phyloP scores from a whole-genome alignment of 2,329 filamentous ascomycete genomes.

The Stachybotrys echinatus region DNA sequence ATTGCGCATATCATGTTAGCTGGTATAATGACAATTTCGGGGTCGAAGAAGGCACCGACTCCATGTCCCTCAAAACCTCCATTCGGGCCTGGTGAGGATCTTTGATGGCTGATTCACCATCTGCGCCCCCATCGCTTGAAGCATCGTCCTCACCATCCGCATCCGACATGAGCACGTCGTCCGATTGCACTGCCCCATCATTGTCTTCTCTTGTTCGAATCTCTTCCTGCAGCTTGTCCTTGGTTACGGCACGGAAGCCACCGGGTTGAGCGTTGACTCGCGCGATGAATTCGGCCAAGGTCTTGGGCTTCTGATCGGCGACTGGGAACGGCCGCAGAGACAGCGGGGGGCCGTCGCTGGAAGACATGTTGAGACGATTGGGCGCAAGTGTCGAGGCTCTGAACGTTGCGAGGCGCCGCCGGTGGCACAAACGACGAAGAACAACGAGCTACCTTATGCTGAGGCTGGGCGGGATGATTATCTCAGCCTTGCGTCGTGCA shows the following conservation, averaged over 20 bases:
- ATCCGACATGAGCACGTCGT: conserved; percentile 40
- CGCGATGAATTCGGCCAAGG: conserved; percentile 68
- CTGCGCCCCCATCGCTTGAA: conserved; percentile 29
- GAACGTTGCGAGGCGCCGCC: no score
- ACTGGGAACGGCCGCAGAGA: conserved; percentile 40
- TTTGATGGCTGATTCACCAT: conserved; percentile 28
- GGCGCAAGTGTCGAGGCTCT: not conserved
- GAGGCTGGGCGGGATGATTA: not conserved
- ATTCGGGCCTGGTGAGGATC: conserved; percentile 46
- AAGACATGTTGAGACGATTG: conserved; percentile 17
- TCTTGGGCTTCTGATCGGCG: conserved; percentile 51
- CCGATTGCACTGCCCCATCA: conserved; percentile 29
- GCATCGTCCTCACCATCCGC: conserved; percentile 37
- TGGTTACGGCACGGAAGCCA: conserved; percentile 75
- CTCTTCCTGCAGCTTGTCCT: conserved; percentile 65
- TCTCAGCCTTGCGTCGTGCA: not conserved
- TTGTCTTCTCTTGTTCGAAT: conserved; percentile 41
- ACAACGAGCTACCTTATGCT: no score
- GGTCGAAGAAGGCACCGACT: conserved; percentile 35
- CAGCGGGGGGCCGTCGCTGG: conserved; percentile 25
- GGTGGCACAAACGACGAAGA: no score
- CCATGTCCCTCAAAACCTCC: conserved; percentile 53
- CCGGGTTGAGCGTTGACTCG: conserved; percentile 75
- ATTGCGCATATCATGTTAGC: conserved; percentile 3
- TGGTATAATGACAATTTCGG: not conserved